Evolutionary conservation across 768 basidiomycete genomes (phyloP), one percentile per base, ranked within the genome.

Genomic region (Lentinula lateritia): DNA sequence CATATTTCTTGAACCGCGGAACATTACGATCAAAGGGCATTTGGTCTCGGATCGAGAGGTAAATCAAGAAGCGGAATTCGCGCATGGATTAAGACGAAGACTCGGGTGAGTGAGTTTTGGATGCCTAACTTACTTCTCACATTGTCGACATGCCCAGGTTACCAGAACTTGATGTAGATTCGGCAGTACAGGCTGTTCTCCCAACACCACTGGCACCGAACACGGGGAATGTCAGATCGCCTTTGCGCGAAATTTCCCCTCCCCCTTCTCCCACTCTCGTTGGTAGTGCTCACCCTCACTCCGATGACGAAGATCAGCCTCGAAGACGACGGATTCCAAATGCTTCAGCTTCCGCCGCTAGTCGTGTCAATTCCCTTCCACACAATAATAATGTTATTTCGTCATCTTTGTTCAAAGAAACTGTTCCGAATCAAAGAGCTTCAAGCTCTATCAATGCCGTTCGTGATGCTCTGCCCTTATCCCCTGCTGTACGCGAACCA

Each of bases 1-100:
- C 52, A 88, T 88, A 0, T 87, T 90, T 61, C 84, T 98, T 6
- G 88, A 93, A 66, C 91, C 92, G 1, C 73, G 75, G 6, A 87
- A 83, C 34, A 79, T 91, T 6, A 75, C 73, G 2, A 68, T 90
- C 61, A 78, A 86, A 63, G 89, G 87, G 0, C 78, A 87, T 62
- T 75, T 76, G 59, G 83, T 84, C 6, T 84, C 84, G 34, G 90
- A 92, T 50, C 80, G 86, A 28, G 86, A 94, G 46, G 75, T 65
- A 3, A 66, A 80, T 20, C 87, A 85, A 57, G 80, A 82, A 34
- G 70, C 70, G 1, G 75, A 86, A 58, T 93, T 97, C 69, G 75
- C 84, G 9, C 77, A 80, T 46, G 79, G 82, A 28, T 76, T 96
- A 18, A 80, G 81, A 52, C 67, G 72, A 43, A 83, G 92, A 60